Evolutionary conservation across 2,329 filamentous ascomycete species (phyloP).

Genomic region (Raffaelea ambrosiae): DNA sequence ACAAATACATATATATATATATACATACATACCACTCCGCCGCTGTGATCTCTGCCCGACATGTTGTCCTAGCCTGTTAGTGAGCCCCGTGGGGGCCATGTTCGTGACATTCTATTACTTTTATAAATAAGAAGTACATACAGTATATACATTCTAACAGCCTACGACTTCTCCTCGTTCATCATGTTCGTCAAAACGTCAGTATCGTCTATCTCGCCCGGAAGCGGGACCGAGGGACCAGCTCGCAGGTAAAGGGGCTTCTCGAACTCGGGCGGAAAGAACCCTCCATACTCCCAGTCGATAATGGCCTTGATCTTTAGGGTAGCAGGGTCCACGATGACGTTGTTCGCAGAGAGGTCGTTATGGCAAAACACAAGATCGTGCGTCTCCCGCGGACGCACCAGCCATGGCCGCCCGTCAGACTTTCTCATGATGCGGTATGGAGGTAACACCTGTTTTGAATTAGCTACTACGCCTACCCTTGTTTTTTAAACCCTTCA

Average conservation of each 20-base stretch:
- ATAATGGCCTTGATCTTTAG: slow-evolving; percentile 18
- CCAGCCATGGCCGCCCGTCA: slow-evolving; percentile 15
- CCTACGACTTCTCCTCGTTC: neutral
- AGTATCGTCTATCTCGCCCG: slow-evolving; percentile 17
- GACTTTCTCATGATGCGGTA: slow-evolving; percentile 17
- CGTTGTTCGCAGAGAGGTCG: slow-evolving; percentile 16
- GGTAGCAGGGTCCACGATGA: slow-evolving; percentile 17
- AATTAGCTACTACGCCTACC: too few species aligned
- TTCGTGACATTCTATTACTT: too few species aligned
- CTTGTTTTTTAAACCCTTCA: too few species aligned
- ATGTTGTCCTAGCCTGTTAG: too few species aligned
- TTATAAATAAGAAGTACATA: too few species aligned
- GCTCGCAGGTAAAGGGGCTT: slow-evolving; percentile 13
- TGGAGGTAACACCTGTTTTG: slow-evolving; percentile 16
- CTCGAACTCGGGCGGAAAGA: slow-evolving; percentile 20
- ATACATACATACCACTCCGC: too few species aligned
- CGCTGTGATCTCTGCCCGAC: too few species aligned
- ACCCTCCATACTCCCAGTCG: slow-evolving; percentile 20
- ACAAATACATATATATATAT: too few species aligned
- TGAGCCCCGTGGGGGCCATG: too few species aligned
- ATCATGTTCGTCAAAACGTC: neutral
- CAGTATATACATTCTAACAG: too few species aligned
- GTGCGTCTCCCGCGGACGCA: slow-evolving; percentile 11
- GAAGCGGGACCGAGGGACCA: slow-evolving; percentile 13
- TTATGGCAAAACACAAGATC: slow-evolving; percentile 19